Base-by-base conservation (phyloP, 1,284 basidiomycete species). In the Melampsora americana region DNA sequence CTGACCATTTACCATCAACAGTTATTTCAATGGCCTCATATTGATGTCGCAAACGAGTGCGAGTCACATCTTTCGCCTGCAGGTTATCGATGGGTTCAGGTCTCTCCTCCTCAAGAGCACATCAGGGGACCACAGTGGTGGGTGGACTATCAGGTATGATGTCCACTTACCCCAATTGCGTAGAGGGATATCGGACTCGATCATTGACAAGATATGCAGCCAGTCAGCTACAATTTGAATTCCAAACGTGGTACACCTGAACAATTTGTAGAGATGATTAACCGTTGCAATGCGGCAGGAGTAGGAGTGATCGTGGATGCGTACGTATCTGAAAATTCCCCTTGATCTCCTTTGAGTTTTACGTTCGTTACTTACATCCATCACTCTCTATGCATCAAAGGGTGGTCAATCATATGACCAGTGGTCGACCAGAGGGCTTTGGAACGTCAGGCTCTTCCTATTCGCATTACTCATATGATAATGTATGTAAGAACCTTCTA, bases 81-180 rank as follows among this genome's bases (percentile, higher is more conserved):
- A 26, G 72, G 72, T 28, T 75, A 67, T 60, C 65, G 66, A 39
- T 75, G 59, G 46, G 72, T 62, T 7, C 72, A 75, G 32, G 56
- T 75, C 11, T 75, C 72, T 14, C 72, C 72, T 2, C 72, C 72
- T 61, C 65, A 75, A 14, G 72, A 75, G 20, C 72, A 75, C 48
- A 67, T 75, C 39, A n/a, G 30, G 46, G 72, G 72, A 14, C 65
- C 48, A 6, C 65, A 75, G 50, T 75, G 72, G 72, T 75, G 72
- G 72, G 66, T 65, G 23, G 66, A 59, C 32, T 75, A 75, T 50
- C 72, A 73, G 50, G 71, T 73, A 20, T 18, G 64, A 42, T 16
- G 0, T 2, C 32, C 32, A 28, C 61, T n/a, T 7, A 28, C 1
- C 28, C 26, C 28, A 39, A 69, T 14, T 56, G 3, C 35, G 28